Evolutionary conservation across 805 yeast species (phyloP).

Genomic region (Schwanniomyces occidentalis): DNA sequence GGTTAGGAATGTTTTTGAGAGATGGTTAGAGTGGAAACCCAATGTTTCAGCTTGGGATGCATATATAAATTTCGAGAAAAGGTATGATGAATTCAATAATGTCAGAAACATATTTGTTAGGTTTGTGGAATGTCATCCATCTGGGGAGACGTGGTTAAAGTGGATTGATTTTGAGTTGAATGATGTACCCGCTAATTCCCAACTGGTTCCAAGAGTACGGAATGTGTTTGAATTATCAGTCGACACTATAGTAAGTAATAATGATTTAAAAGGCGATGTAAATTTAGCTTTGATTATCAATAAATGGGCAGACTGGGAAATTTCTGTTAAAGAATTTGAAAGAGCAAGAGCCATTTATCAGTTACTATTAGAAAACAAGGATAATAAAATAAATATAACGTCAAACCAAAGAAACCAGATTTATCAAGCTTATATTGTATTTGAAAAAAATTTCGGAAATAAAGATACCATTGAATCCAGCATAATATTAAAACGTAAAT

Average conservation of each 20-base stretch:
- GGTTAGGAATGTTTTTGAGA: slow-evolving; percentile 64
- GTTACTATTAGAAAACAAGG: slow-evolving; percentile 42
- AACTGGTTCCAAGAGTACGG: slow-evolving; percentile 50
- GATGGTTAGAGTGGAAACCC: slow-evolving; percentile 85
- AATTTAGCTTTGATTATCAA: slow-evolving; percentile 38
- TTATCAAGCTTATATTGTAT: slow-evolving; percentile 44
- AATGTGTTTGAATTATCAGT: slow-evolving; percentile 67
- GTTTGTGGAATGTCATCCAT: slow-evolving; percentile 39
- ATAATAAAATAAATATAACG: slow-evolving; percentile 20
- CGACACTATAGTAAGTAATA: slow-evolving; percentile 45
- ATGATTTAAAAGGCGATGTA: slow-evolving; percentile 16
- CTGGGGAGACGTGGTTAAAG: slow-evolving; percentile 61
- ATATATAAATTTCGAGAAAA: slow-evolving; percentile 67
- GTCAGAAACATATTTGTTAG: slow-evolving; percentile 60
- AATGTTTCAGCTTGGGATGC: slow-evolving; percentile 68
- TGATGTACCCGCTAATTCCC: slow-evolving; percentile 9
- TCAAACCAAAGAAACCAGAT: slow-evolving; percentile 36
- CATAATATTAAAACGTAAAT: slow-evolving; percentile 53
- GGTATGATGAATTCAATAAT: slow-evolving; percentile 58
- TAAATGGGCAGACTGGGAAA: slow-evolving; percentile 75
- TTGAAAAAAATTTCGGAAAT: slow-evolving; percentile 67
- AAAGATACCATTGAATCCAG: slow-evolving; percentile 52
- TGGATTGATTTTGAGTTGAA: slow-evolving; percentile 76
- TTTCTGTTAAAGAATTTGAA: slow-evolving; percentile 56
- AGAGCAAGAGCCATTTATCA: slow-evolving; percentile 60